phyloP scores from a whole-genome alignment of 23 red algal species.

The Gracilaria vermiculophylla region DNA sequence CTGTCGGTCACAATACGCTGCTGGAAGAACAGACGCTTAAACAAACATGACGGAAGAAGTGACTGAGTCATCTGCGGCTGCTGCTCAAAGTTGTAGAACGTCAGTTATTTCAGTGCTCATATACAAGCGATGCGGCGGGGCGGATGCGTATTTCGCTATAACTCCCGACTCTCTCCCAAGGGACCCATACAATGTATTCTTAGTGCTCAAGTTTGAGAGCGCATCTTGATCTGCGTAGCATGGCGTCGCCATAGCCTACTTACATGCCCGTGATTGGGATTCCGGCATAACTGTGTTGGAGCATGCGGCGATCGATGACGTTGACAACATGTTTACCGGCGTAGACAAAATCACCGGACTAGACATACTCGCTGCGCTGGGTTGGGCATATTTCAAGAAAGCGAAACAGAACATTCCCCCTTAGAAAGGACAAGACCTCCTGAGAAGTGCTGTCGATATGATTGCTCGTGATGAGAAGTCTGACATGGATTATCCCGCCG shows the following conservation, averaged over 20 bases:
- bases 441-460: slow-evolving; percentile 36
- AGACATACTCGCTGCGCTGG: slow-evolving; percentile 57
- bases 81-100: not conserved
- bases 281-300: slow-evolving; percentile 44
- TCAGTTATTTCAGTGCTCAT: not conserved
- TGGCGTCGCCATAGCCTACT: slow-evolving; percentile 54
- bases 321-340: slow-evolving; percentile 44
- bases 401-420: slow-evolving; percentile 8
- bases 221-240: slow-evolving; percentile 38
- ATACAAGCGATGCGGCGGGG: slow-evolving; percentile 25
- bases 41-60: not conserved
- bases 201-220: slow-evolving; percentile 41
- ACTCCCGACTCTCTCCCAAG: slow-evolving; percentile 14
- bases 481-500: slow-evolving; percentile 43
- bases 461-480: slow-evolving; percentile 46
- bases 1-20: too few species aligned
- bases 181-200: slow-evolving; percentile 43
- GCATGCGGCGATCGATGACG: slow-evolving; percentile 34
- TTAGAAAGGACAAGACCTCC: not conserved
- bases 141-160: slow-evolving; percentile 41
- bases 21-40: not conserved
- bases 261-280: not conserved
- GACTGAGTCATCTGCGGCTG: not conserved
- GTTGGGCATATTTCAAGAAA: slow-evolving; percentile 36
- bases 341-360: slow-evolving; percentile 7